Base-by-base conservation (phyloP, 2,329 filamentous ascomycete genomes). In the Ophiobolus disseminans region DNA sequence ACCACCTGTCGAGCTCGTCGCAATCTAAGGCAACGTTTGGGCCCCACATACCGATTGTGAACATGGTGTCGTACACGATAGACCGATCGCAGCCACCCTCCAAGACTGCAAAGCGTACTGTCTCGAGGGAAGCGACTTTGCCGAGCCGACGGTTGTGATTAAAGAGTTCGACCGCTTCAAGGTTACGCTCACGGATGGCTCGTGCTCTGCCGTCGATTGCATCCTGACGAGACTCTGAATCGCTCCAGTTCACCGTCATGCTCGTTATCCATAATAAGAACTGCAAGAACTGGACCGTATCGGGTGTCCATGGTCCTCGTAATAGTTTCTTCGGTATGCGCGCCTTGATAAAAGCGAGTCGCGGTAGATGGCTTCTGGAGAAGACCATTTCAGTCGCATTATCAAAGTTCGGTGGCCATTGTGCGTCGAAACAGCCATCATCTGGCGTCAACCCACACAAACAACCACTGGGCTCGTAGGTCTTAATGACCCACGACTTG, bases 91-190 rank as follows among this genome's bases (percentile, higher is more conserved):
- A 73, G 1, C 56, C 61, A 14, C 58, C 67, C 35, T 71, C 59
- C 2, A 62, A 40, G 3, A 70, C 65, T 4, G 68, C 63, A 16
- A 67, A 69, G 4, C 44, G 46, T 0, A 73, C 55, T 7, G 46
- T 56, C 6, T 57, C 53, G 10, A 70, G 23, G 5, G 28, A 46
- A 2, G 69, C 63, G 2, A 57, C 38, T 43, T 58, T 63, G 0
- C 68, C 69, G 2, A 73, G 56, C 1, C 68, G 56, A 8, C 68
- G 56, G 25, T 69, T 68, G 26, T 70, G 62, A 26, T 70, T 69
- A 51, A 71, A 70, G 0, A 70, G 52, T 36, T 70, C 63, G 5
- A 73, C 67, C 4, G 58, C 69, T n/a, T 65, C 67, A 1, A 70
- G 55, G 21, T 66, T 69, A 1, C 40, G 35, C 16, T 65, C 56